Conservation (phyloP, 179 eudicot species). For the Spinacia oleracea region DNA sequence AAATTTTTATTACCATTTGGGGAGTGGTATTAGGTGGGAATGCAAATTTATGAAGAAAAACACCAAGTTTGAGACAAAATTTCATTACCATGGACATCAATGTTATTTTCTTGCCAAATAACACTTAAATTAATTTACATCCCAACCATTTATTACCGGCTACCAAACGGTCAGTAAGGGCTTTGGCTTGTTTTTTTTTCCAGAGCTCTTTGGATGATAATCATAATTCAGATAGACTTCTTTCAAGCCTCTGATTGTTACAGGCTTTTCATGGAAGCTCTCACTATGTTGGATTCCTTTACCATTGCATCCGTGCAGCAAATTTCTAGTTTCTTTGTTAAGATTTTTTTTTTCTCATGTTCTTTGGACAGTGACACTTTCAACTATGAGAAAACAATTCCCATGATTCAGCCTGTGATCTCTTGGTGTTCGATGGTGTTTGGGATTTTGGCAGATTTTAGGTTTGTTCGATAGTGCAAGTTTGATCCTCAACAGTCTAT, state of each 20-base stretch:
- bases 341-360: not conserved
- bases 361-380: not conserved
- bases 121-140: too few species aligned
- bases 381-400: not conserved
- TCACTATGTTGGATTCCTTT: not conserved
- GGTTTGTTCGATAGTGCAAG: not conserved
- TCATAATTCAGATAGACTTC: not conserved
- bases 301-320: not conserved
- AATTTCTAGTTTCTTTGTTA: not conserved
- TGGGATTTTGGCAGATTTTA: not conserved
- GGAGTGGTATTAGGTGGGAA: too few species aligned
- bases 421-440: not conserved
- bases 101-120: too few species aligned
- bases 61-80: too few species aligned
- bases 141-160: too few species aligned
- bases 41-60: too few species aligned
- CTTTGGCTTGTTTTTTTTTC: not conserved
- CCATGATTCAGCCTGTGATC: not conserved
- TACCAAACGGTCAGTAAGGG: too few species aligned
- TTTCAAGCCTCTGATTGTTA: not conserved
- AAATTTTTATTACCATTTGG: too few species aligned
- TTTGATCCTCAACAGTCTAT: not conserved
- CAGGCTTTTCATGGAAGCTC: not conserved
- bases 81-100: too few species aligned
- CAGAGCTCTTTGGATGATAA: not conserved